Conservation (phyloP, 2,329 filamentous ascomycete species). For the Huntiella moniliformis region DNA sequence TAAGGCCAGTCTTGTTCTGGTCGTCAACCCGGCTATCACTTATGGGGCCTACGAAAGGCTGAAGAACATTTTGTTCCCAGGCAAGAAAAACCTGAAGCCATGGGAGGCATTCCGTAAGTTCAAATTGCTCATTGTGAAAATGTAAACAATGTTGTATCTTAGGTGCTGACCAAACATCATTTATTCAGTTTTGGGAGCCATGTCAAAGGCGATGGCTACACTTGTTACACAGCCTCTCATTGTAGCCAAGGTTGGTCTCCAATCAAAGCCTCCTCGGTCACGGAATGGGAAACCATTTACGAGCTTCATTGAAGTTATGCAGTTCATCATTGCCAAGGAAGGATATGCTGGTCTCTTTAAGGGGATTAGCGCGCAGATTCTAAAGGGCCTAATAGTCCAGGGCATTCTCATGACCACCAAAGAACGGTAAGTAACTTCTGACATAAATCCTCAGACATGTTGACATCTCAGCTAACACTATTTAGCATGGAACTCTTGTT, state of each 20-base stretch:
- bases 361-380: conserved; percentile 81
- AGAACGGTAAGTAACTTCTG: conserved; percentile 47
- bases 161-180: background rate
- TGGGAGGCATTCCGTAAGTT: conserved; percentile 81
- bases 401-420: conserved; percentile 99
- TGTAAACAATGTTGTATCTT: background rate
- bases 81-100: conserved; percentile 54
- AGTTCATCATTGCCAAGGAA: conserved; percentile 79
- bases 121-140: background rate
- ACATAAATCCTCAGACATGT: background rate
- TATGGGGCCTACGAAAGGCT: conserved; percentile 92
- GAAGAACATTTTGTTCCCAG: conserved; percentile 58
- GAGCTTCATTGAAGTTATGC: conserved; percentile 85
- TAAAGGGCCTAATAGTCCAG: conserved; percentile 85
- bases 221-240: conserved; percentile 88
- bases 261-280: conserved; percentile 73
- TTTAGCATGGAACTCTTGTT: conserved; percentile 71
- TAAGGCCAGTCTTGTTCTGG: conserved; percentile 87
- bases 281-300: conserved; percentile 84
- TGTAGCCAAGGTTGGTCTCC: conserved; percentile 90
- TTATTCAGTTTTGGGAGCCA: conserved; percentile 59
- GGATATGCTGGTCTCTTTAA: conserved; percentile 78
- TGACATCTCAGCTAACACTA: background rate
- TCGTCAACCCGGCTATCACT: conserved; percentile 92
- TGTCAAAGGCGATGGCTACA: conserved; percentile 84